phyloP scores from a whole-genome alignment of 2,329 filamentous ascomycete species.

The Neurospora sp. region DNA sequence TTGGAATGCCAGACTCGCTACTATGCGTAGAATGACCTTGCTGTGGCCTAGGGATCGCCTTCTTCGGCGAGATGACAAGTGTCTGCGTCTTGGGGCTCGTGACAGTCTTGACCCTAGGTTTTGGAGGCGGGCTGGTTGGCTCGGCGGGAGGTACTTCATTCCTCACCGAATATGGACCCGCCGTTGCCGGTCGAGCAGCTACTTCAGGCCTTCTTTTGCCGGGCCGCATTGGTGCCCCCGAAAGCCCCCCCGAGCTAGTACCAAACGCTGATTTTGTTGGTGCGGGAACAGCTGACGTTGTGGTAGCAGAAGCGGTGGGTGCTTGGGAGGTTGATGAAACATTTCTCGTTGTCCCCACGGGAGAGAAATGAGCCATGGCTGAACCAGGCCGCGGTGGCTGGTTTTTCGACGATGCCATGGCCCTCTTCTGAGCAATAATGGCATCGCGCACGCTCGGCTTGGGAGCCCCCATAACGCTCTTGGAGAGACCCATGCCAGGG shows the following conservation, averaged over 20 bases:
- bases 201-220: conserved; percentile 48
- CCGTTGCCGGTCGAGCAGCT: conserved; percentile 50
- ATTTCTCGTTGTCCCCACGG: conserved; percentile 28
- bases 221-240: conserved; percentile 53
- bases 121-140: conserved; percentile 36
- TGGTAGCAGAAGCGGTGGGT: conserved; percentile 23
- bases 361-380: conserved; percentile 53
- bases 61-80: conserved; percentile 36
- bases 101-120: conserved; percentile 32
- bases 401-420: conserved; percentile 35
- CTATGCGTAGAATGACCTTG: conserved; percentile 38
- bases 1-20: conserved; percentile 40
- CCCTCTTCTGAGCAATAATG: conserved; percentile 73
- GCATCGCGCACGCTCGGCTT: conserved; percentile 69
- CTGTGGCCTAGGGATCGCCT: conserved; percentile 34
- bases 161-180: conserved; percentile 54
- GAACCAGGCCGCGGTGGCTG: conserved; percentile 50
- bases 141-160: conserved; percentile 32
- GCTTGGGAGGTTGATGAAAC: conserved; percentile 28
- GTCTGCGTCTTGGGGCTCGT: conserved; percentile 39
- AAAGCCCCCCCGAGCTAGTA: conserved; percentile 46
- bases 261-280: conserved; percentile 34
- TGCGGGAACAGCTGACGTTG: conserved; percentile 29
- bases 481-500: conserved; percentile 50
- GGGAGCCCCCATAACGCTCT: conserved; percentile 46